Base-by-base conservation (phyloP, 164 flowering plant species). In the Dillenia suffruticosa region DNA sequence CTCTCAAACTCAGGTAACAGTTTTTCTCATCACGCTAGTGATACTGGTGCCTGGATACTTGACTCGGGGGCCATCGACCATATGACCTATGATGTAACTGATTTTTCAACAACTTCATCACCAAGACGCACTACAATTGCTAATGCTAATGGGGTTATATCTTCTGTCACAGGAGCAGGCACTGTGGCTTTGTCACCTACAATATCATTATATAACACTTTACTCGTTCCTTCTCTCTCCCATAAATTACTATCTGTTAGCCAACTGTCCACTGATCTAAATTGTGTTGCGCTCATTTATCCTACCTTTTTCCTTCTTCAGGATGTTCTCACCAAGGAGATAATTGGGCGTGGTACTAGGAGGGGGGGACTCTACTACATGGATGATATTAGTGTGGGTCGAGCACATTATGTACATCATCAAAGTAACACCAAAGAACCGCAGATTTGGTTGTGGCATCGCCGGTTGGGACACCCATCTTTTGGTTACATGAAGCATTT, bases 211-310 rank as follows among this genome's bases (percentile, higher is more conserved):
- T 54, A 24, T 32, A 60, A 60, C 26, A 49, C 63, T 7, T 51
- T 60, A 26, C 63, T 60, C 48, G 54, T 60, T 60, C 63, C 63
- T 8, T 48, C 54, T 10, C 24, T 60, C 12, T 49, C 63, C 48
- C 63, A 60, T 60, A 60, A 60, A 19, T 22, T 60, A 9, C 64
- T 62, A 22, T 62, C 40, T 14, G 56, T 49, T 3, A 60, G 63
- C 63, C 63, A 60, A 60, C 19, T 60, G 9, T 19, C 54, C 19
- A 5, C 54, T 13, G 54, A 49, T 49, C 54, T 60, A 5, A 51
- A 60, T 49, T 60, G 63, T n/a, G 12, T 40, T 22, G 63, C 13
- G 5, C 54, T 60, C 8, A 60, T 60, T 43, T 60, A 48, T 12
- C 54, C 53, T 32, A 50, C 44, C 24, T 60, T 60, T n/a, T 60